Evolutionary conservation across 2,329 filamentous ascomycete genomes (phyloP).

Genomic region (Trichoderma pleuroti): DNA sequence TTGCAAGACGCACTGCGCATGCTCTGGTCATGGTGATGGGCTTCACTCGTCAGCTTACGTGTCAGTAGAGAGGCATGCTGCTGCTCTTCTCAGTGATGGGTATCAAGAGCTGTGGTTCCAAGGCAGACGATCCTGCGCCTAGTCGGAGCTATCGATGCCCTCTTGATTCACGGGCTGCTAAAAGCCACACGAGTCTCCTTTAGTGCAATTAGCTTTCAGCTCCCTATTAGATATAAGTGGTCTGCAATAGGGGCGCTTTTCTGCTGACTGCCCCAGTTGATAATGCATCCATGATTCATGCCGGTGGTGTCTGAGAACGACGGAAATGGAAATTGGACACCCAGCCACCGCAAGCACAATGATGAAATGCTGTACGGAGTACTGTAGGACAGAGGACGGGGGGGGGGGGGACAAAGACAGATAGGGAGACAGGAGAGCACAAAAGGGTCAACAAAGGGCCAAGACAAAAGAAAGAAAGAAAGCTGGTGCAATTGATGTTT

Average conservation of each 20-base stretch:
- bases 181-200: neutral
- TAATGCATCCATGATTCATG: neutral
- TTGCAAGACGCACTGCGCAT: neutral
- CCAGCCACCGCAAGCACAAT: neutral
- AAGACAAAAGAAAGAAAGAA: neutral
- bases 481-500: neutral
- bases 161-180: neutral
- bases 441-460: neutral
- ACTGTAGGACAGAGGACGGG: neutral
- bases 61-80: neutral
- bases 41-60: neutral
- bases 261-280: neutral
- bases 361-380: no score
- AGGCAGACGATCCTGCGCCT: neutral
- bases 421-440: neutral
- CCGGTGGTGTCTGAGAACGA: neutral
- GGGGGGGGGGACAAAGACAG: neutral
- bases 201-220: neutral
- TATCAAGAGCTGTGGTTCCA: neutral
- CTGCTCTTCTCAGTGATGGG: neutral
- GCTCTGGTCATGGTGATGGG: neutral
- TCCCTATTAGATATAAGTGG: neutral
- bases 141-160: neutral
- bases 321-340: neutral
- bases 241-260: neutral